Evolutionary conservation across 352 stramenopile species (phyloP).

Genomic region (Aphanomyces euteiches): DNA sequence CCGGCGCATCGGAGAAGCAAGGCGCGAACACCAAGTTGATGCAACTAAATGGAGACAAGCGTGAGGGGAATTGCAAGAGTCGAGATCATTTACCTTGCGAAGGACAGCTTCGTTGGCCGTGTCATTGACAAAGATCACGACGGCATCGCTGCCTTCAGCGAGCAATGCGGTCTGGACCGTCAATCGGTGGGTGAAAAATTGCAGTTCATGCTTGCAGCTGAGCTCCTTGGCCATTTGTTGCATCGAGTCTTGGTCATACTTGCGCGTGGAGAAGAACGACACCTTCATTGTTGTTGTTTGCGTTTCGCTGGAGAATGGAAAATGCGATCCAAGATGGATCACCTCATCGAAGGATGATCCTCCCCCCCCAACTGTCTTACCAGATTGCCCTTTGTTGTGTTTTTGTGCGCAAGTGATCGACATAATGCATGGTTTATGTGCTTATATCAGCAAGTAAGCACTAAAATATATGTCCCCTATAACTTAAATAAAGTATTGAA

Average conservation of each 20-base stretch:
- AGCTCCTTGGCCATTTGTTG: conserved; percentile 42
- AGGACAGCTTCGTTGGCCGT: conserved; percentile 55
- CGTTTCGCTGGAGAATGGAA: no score
- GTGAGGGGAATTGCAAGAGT: neutral
- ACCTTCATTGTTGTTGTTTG: conserved; percentile 49
- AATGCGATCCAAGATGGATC: no score
- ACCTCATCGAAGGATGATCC: no score
- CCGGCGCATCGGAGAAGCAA: conserved; percentile 78
- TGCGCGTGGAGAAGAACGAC: conserved; percentile 72
- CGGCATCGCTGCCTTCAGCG: conserved; percentile 51
- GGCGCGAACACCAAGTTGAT: conserved; percentile 48
- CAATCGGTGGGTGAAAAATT: conserved; percentile 59
- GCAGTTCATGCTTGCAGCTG: conserved; percentile 43
- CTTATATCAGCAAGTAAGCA: no score
- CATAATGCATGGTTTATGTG: no score
- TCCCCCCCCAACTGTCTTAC: no score
- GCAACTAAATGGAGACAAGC: conserved; percentile 31
- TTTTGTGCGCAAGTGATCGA: no score
- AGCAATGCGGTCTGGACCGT: conserved; percentile 49
- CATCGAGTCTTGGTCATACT: conserved; percentile 68
- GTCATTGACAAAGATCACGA: conserved; percentile 87
- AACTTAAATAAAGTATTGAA: neutral
- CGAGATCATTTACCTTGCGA: conserved; percentile 37
- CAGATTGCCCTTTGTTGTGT: no score
- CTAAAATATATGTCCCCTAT: no score